A percentile compares a stretch with the other conserved stretches of the same genome.
Conservation (phyloP, 805 yeast species). For the Lachancea quebecensis region DNA sequence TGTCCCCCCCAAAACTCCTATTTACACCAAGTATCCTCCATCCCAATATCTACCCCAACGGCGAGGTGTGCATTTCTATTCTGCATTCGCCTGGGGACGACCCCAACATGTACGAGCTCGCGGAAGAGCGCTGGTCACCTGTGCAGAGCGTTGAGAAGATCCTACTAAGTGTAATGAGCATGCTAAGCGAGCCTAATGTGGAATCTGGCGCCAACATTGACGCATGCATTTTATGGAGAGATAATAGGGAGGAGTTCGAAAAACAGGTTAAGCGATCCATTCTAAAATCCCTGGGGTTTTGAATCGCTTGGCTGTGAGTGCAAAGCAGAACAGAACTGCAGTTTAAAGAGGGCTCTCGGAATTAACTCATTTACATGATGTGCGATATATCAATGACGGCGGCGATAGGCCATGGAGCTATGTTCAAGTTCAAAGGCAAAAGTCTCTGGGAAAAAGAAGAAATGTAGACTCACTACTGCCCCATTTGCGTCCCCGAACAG, state of each 20-base stretch:
- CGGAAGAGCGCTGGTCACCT: constrained; percentile 97
- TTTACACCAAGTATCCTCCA: constrained; percentile 81
- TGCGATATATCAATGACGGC: too few relatives aligned
- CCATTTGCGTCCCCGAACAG: too few relatives aligned
- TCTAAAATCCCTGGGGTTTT: constrained; percentile 63
- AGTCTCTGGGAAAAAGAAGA: too few relatives aligned
- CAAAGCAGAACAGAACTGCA: too few relatives aligned
- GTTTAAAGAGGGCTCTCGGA: too few relatives aligned
- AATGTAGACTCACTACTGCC: too few relatives aligned
- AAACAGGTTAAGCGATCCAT: constrained; percentile 61
- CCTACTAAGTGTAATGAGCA: constrained; percentile 82
- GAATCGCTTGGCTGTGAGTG: neutral
- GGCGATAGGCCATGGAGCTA: too few relatives aligned
- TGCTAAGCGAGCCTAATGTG: constrained; percentile 94
- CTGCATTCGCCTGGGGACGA: constrained; percentile 96
- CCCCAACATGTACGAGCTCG: constrained; percentile 89
- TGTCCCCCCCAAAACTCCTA: constrained; percentile 70
- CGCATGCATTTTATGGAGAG: constrained; percentile 84
- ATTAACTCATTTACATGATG: too few relatives aligned
- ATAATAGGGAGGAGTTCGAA: constrained; percentile 62
- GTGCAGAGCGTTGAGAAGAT: constrained; percentile 98
- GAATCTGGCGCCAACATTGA: constrained; percentile 92
- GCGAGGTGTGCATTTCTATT: constrained; percentile 92
- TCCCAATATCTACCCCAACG: constrained; percentile 91
- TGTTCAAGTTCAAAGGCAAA: too few relatives aligned